These are phyloP conservation scores for Naganishia randhawae DNA, from an alignment of 768 basidiomycete genomes.

Conservation along the genomic window DNA sequence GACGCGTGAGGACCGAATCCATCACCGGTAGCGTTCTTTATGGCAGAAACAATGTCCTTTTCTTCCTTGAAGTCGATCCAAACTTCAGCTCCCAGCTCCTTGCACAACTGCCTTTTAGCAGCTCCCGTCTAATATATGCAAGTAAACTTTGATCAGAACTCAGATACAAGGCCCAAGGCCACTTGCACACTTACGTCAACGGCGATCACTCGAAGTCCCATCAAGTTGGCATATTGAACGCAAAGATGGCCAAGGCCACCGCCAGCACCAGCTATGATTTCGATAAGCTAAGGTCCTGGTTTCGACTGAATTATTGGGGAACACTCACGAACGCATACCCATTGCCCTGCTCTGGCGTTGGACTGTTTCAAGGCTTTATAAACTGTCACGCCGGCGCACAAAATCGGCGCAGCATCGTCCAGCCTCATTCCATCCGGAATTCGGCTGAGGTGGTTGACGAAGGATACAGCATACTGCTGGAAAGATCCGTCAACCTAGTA, in stretches of 20 bases:
- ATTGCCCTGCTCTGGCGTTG: constrained; percentile 62
- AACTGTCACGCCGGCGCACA: constrained; percentile 76
- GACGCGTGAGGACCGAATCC: constrained; percentile 70
- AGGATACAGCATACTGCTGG: constrained; percentile 51
- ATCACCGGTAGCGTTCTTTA: constrained; percentile 59
- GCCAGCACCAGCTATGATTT: constrained; percentile 42
- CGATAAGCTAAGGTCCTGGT: background rate
- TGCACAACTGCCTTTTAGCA: constrained; percentile 64
- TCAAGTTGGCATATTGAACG: constrained; percentile 72
- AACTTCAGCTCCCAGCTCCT: constrained; percentile 64
- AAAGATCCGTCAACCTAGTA: constrained; percentile 67
- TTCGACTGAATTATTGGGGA: background rate
- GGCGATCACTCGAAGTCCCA: constrained; percentile 75
- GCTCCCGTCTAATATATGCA: constrained; percentile 57
- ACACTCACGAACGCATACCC: constrained; percentile 36
- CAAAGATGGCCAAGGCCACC: constrained; percentile 76
- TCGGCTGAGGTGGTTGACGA: constrained; percentile 59
- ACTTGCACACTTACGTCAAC: constrained; percentile 55
- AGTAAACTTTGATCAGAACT: background rate
- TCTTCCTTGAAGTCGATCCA: constrained; percentile 69
- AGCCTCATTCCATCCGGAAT: constrained; percentile 63
- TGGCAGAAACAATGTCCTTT: constrained; percentile 63
- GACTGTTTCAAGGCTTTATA: constrained; percentile 79
- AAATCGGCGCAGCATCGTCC: constrained; percentile 65
- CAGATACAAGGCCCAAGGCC: background rate